These are phyloP conservation scores for Symbiodinium pilosum DNA, from an alignment of 73 alveolate genomes.

Conservation along the genomic window DNA sequence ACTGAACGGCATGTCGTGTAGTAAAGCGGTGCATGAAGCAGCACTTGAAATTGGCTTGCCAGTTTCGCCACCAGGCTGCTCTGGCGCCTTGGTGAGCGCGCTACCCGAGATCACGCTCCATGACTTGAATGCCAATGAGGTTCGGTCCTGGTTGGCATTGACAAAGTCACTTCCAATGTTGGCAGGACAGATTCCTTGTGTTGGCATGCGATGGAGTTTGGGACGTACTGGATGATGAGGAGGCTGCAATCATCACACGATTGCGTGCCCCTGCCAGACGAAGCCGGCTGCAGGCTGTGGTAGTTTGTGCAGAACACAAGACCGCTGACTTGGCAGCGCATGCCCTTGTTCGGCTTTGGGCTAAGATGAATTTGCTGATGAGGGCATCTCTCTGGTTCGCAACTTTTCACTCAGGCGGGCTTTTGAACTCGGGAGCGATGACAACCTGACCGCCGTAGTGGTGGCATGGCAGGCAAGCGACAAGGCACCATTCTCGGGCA, in stretches of 20 bases:
- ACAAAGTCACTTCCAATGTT: background rate
- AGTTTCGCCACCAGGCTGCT: background rate
- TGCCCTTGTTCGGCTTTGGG: constrained; percentile 35
- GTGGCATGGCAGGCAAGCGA: constrained; percentile 37
- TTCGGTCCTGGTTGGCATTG: background rate
- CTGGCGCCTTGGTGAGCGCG: constrained; percentile 82
- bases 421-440: constrained; percentile 87
- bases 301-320: constrained; percentile 73
- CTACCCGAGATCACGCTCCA: constrained; percentile 75
- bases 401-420: constrained; percentile 38
- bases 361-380: background rate
- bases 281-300: constrained; percentile 56
- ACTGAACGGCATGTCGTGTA: background rate
- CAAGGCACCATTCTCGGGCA: background rate
- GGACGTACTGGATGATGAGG: constrained; percentile 97
- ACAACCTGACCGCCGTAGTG: constrained; percentile 82
- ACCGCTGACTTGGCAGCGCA: constrained; percentile 86
- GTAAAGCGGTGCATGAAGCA: background rate
- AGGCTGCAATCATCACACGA: background rate
- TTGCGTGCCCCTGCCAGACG: background rate
- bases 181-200: constrained; percentile 96
- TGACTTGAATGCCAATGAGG: constrained; percentile 60
- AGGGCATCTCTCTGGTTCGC: no score
- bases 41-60: background rate
- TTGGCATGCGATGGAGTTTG: constrained; percentile 98